A percentile compares a stretch with the other conserved stretches of the same genome.
These are phyloP conservation scores for Trichoderma atroviride DNA, from an alignment of 2,329 filamentous ascomycete species.

Conservation along the genomic window DNA sequence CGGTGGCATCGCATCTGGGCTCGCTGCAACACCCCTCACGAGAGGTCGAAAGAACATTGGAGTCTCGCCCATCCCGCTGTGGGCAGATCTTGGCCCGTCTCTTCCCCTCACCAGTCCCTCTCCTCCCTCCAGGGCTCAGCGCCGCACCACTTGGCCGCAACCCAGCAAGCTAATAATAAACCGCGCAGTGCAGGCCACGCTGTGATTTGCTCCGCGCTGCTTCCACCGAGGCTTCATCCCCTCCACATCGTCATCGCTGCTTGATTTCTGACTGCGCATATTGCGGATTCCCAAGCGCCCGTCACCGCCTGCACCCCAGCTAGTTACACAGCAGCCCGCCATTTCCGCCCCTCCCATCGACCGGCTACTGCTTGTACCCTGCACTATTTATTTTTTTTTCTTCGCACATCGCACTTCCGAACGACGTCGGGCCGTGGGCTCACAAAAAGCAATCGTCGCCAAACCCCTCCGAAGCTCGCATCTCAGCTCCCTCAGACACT, in stretches of 20 bases:
- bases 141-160: not conserved
- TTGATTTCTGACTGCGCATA: constrained; percentile 21
- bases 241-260: constrained; percentile 19
- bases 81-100: constrained; percentile 19
- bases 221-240: constrained; percentile 12
- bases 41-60: not conserved
- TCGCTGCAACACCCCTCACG: constrained; percentile 20
- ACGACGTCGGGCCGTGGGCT: constrained; percentile 22
- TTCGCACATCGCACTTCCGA: constrained; percentile 14
- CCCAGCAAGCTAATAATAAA: constrained; percentile 21
- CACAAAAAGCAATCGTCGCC: constrained; percentile 25
- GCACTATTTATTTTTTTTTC: constrained; percentile 10
- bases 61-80: not conserved
- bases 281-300: constrained; percentile 25
- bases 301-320: constrained; percentile 33
- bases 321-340: constrained; percentile 27
- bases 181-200: constrained; percentile 12
- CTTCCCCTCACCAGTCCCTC: not conserved
- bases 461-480: constrained; percentile 25
- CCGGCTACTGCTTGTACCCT: constrained; percentile 18
- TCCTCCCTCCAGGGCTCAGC: not conserved
- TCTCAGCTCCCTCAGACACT: not conserved
- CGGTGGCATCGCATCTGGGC: constrained; percentile 20
- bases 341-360: constrained; percentile 26
- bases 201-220: not conserved